phyloP scores from a whole-genome alignment of 495 filamentous ascomycete species.

The Glonium stellatum region DNA sequence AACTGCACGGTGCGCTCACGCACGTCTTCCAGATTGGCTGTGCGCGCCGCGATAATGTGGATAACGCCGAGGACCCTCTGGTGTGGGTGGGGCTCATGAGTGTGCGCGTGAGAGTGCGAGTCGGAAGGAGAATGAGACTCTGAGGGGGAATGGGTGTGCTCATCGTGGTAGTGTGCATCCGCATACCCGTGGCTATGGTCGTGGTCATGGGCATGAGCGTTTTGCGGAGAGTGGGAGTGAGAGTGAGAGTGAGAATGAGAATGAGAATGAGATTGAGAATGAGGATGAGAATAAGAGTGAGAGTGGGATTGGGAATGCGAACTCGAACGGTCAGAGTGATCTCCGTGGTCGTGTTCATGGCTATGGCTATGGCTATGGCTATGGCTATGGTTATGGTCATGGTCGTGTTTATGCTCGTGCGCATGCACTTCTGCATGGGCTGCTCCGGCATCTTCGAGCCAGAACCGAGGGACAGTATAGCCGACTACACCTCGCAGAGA shows the following conservation, averaged over 20 bases:
- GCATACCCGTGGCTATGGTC: slow-evolving; percentile 15
- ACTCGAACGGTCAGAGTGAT: slow-evolving; percentile 4
- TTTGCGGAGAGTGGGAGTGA: slow-evolving; percentile 1
- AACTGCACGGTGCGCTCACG: slow-evolving; percentile 34
- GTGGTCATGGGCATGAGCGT: slow-evolving; percentile 15
- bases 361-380: slow-evolving; percentile 6
- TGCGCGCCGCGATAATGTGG: slow-evolving; percentile 33
- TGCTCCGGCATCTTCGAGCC: slow-evolving; percentile 69
- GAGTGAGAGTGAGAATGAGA: slow-evolving; percentile 15
- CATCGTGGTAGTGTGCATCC: not conserved
- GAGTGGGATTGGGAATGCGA: slow-evolving; percentile 19
- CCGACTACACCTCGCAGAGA: slow-evolving; percentile 75
- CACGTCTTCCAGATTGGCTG: slow-evolving; percentile 38
- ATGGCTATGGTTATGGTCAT: slow-evolving; percentile 4
- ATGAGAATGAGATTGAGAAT: slow-evolving; percentile 12
- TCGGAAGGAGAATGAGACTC: not conserved
- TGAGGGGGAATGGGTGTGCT: not conserved
- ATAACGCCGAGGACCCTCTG: slow-evolving; percentile 37
- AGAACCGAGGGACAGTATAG: slow-evolving; percentile 86
- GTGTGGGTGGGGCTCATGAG: not conserved
- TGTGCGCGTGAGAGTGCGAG: slow-evolving; percentile 2
- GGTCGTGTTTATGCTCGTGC: slow-evolving; percentile 26
- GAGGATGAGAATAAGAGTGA: slow-evolving; percentile 15
- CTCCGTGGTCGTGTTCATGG: slow-evolving; percentile 4
- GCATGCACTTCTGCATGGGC: slow-evolving; percentile 32